Percentiles rank a stretch among this genome's conserved stretches.
These are phyloP conservation scores for Penstemon newberryi DNA, from an alignment of 257 asterid species.

Conservation along the genomic window DNA sequence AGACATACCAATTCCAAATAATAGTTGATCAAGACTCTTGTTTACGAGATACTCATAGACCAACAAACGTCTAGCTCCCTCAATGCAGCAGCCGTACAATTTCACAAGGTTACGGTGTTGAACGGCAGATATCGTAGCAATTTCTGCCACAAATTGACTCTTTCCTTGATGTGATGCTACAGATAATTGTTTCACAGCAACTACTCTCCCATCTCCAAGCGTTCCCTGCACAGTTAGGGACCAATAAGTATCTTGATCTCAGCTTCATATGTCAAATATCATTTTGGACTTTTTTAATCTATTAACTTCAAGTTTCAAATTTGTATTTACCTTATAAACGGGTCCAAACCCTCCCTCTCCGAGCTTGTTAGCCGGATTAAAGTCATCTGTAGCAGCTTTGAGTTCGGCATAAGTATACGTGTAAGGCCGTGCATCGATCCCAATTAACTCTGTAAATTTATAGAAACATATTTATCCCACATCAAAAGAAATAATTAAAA, in stretches of 20 bases:
- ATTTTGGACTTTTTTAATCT: neutral
- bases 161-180: constrained; percentile 85
- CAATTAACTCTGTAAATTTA: constrained; percentile 59
- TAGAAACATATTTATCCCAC: neutral
- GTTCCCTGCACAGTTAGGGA: constrained; percentile 49
- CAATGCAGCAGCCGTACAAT: constrained; percentile 84
- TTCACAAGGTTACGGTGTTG: constrained; percentile 93
- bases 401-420: constrained; percentile 72
- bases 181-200: constrained; percentile 83
- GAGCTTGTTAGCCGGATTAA: constrained; percentile 63
- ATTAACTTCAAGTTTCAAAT: neutral
- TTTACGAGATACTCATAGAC: constrained; percentile 85
- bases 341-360: constrained; percentile 98
- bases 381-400: constrained; percentile 66
- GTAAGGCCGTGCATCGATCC: constrained; percentile 73
- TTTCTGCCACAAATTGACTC: constrained; percentile 84
- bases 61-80: constrained; percentile 73
- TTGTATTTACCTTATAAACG: constrained; percentile 63
- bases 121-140: constrained; percentile 88
- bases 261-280: neutral
- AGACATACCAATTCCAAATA: constrained; percentile 56
- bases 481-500: constrained; percentile 1
- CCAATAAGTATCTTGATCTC: neutral
- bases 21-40: constrained; percentile 82
- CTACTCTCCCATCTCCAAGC: constrained; percentile 64